A percentile compares a stretch with the other conserved stretches of the same genome.
Evolutionary conservation across 1,284 basidiomycete genomes (phyloP).

Genomic region (Cerrena zonata): DNA sequence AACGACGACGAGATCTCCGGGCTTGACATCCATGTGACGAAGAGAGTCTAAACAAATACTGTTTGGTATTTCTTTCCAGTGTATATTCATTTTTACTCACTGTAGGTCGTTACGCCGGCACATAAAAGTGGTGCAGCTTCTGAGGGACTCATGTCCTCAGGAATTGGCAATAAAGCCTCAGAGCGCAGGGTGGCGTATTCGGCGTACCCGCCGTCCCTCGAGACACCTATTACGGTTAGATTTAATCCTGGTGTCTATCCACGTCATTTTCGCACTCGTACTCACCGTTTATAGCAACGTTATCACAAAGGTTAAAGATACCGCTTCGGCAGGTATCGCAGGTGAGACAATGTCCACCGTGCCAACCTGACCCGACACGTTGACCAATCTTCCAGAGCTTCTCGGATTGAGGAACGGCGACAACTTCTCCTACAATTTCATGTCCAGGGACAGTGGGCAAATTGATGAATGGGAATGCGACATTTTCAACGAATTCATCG

Average conservation of each 20-base stretch:
- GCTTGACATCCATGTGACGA: slow-evolving; percentile 16
- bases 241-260: too few relatives aligned
- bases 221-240: slow-evolving; percentile 8
- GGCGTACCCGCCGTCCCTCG: slow-evolving; percentile 9
- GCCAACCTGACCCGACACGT: slow-evolving; percentile 24
- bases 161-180: slow-evolving; percentile 3
- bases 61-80: too few relatives aligned
- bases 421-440: slow-evolving; percentile 25
- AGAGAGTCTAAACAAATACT: slow-evolving; percentile 16
- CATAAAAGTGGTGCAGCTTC: slow-evolving; percentile 20
- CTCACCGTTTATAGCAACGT: slow-evolving; percentile 17
- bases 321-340: slow-evolving; percentile 21
- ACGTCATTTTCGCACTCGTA: too few relatives aligned
- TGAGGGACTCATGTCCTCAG: slow-evolving; percentile 9
- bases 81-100: too few relatives aligned
- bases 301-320: slow-evolving; percentile 18
- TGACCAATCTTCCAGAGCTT: slow-evolving; percentile 22
- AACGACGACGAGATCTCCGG: slow-evolving; percentile 15
- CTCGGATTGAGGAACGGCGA: slow-evolving; percentile 17
- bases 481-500: not conserved
- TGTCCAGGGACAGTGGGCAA: slow-evolving; percentile 23
- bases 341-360: slow-evolving; percentile 22
- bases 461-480: not conserved
- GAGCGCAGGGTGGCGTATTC: slow-evolving; percentile 7
- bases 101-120: slow-evolving; percentile 20